A percentile compares a stretch with the other conserved stretches of the same genome.
These are phyloP conservation scores for Fraxinus sp. DNA, from an alignment of 305 asterid species.

Conservation along the genomic window DNA sequence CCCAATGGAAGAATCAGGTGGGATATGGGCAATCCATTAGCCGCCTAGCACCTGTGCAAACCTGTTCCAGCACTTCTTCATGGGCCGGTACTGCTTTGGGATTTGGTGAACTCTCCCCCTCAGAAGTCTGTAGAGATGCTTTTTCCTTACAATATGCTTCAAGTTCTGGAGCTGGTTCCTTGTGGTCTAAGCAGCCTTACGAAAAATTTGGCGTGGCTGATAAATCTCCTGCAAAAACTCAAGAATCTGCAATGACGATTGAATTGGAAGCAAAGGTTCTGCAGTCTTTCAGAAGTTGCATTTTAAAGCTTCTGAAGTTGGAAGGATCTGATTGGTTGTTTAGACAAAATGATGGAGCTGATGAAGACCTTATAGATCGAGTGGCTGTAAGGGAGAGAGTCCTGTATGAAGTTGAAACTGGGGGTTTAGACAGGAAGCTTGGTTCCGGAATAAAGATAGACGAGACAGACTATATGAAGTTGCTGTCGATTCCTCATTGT, in stretches of 20 bases:
- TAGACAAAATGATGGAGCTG: slow-evolving; percentile 84
- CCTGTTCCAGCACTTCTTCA: slow-evolving; percentile 36
- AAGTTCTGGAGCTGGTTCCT: slow-evolving; percentile 51
- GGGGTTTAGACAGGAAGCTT: slow-evolving; percentile 46
- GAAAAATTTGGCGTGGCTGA: slow-evolving; percentile 92
- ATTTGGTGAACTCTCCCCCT: slow-evolving; percentile 48
- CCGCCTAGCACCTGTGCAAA: slow-evolving; percentile 43
- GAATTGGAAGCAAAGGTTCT: slow-evolving; percentile 77
- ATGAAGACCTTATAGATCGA: slow-evolving; percentile 88
- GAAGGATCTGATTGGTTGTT: slow-evolving; percentile 95
- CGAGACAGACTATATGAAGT: slow-evolving; percentile 58
- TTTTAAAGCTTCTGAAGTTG: slow-evolving; percentile 71
- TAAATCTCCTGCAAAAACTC: slow-evolving; percentile 42
- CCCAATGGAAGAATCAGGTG: slow-evolving; percentile 43
- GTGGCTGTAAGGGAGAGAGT: slow-evolving; percentile 86
- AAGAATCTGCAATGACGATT: slow-evolving; percentile 43
- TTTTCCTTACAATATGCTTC: slow-evolving; percentile 54
- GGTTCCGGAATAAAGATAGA: slow-evolving; percentile 39
- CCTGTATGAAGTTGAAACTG: slow-evolving; percentile 64
- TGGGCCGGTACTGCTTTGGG: slow-evolving; percentile 55
- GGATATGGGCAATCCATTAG: slow-evolving; percentile 46
- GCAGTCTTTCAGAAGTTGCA: slow-evolving; percentile 78
- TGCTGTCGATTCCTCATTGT: slow-evolving; percentile 75
- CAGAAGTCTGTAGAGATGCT: slow-evolving; percentile 60
- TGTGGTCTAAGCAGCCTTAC: slow-evolving; percentile 86